Evolutionary conservation across 345 rosid species (phyloP), one percentile per base, ranked within the genome.

Genomic region (Anacardium occidentale): DNA sequence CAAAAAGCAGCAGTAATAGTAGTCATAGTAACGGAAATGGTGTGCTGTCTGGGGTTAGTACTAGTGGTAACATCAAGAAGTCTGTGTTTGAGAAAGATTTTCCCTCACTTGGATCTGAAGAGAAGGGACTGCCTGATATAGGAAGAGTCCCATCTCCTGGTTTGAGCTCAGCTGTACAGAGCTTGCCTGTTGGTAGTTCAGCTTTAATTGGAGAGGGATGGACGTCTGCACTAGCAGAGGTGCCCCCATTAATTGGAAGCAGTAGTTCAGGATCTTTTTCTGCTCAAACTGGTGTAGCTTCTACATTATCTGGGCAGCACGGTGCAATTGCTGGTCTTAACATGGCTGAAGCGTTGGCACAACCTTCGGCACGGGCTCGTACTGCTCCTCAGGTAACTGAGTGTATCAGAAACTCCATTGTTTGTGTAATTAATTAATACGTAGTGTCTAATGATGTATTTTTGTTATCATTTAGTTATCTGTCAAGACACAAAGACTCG

Each of bases 311-410:
- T 65, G 90, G 84, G 22, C 55, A 81, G 20, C 45, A 84, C 58
- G 83, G 81, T 82, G 62, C 63, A n/a, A 47, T 34, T 22, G 44
- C 81, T 73, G 82, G 86, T 78, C 94, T 90, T 26, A 92, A 92
- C 75, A 92, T 92, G 98, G 98, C 98, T 79, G 98, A 90, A 85
- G 89, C 98, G 52, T 74, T 92, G 84, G 89, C 86, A 70, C 96
- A 90, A 74, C 91, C 87, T 83, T 92, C 98, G 2, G 67, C 85
- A 64, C 85, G 85, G 73, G 76, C 83, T 26, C 89, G 59, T 15
- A 75, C 89, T 62, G 79, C 83, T 48, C 92, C 96, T 22, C 89
- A 82, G 86, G 98, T 92, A 86, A 74, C 53, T 59, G 70, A 52
- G 17, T 65, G 21, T n/a, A 21, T 62, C 56, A 37, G 32, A 18